phyloP scores from a whole-genome alignment of 371 early-diverging fungal genomes.

The Mortierella polycephala region DNA sequence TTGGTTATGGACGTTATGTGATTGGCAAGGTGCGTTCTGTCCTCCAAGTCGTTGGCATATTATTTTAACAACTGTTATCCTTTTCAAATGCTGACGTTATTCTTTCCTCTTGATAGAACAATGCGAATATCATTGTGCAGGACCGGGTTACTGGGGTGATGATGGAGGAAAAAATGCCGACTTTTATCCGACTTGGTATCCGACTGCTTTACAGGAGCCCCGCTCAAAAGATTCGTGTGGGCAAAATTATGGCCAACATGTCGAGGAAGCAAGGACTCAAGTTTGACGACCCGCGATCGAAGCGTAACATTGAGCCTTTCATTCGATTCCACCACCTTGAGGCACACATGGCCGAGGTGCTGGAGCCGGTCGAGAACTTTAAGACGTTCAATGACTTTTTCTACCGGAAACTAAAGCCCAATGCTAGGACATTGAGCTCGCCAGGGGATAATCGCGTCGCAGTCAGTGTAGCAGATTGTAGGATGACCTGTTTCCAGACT shows the following conservation, averaged over 20 bases:
- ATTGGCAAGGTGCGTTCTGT: conserved; percentile 65
- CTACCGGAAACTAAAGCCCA: conserved; percentile 84
- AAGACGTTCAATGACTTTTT: conserved; percentile 90
- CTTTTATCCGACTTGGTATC: conserved; percentile 87
- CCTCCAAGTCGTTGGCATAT: not conserved
- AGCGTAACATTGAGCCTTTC: conserved; percentile 78
- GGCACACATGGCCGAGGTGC: conserved; percentile 62
- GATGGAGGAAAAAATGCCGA: conserved; percentile 86
- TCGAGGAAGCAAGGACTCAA: conserved; percentile 82
- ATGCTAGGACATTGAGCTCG: conserved; percentile 70
- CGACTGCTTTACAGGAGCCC: conserved; percentile 77
- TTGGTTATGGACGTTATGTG: conserved; percentile 80
- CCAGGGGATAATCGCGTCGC: conserved; percentile 73
- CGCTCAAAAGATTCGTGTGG: conserved; percentile 59
- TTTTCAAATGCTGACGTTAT: too few relatives aligned
- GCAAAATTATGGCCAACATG: conserved; percentile 68
- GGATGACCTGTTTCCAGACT: conserved; percentile 78
- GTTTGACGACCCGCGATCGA: conserved; percentile 77
- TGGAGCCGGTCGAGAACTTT: conserved; percentile 76
- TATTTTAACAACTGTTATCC: too few relatives aligned
- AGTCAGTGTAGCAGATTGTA: conserved; percentile 86
- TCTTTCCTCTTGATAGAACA: conserved; percentile 52
- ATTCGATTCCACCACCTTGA: conserved; percentile 81
- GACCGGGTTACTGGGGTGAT: conserved; percentile 79
- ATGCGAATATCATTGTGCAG: conserved; percentile 84